These are phyloP conservation scores for Botryotinia narcissicola DNA, from an alignment of 2,329 filamentous ascomycete genomes.

Conservation along the genomic window DNA sequence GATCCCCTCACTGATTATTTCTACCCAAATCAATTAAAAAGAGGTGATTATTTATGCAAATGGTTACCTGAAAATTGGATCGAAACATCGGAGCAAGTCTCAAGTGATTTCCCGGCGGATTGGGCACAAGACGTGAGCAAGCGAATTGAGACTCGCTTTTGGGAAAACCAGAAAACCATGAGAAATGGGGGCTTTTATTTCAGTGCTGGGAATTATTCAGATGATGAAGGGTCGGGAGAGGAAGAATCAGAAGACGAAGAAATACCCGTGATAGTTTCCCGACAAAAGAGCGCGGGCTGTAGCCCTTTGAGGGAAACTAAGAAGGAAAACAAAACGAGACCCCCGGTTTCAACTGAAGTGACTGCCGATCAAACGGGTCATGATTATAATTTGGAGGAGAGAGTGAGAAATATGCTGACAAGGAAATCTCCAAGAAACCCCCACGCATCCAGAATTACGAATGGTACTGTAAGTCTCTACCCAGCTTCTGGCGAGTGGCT, in stretches of 20 bases:
- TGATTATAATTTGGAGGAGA: neutral
- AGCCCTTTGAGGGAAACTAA: neutral
- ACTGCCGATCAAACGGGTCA: neutral
- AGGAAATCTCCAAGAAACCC: neutral
- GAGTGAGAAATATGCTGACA: neutral
- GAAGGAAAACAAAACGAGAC: neutral
- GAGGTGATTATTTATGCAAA: neutral
- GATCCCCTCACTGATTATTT: neutral
- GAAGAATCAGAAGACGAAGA: neutral
- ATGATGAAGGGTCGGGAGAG: neutral
- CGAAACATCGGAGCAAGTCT: neutral
- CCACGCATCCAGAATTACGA: neutral
- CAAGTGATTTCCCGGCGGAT: neutral
- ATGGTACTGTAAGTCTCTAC: neutral
- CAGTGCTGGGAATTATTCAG: neutral
- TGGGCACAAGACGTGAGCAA: neutral
- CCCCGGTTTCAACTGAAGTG: neutral
- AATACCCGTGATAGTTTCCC: neutral
- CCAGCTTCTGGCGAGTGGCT: neutral
- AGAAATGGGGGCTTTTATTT: neutral
- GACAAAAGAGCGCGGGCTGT: neutral
- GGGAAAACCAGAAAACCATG: neutral
- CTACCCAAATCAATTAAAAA: neutral
- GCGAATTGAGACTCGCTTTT: neutral
- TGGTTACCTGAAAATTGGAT: neutral